Evolutionary conservation across 2,329 filamentous ascomycete species (phyloP).

Genomic region (Monosporascus sp.): DNA sequence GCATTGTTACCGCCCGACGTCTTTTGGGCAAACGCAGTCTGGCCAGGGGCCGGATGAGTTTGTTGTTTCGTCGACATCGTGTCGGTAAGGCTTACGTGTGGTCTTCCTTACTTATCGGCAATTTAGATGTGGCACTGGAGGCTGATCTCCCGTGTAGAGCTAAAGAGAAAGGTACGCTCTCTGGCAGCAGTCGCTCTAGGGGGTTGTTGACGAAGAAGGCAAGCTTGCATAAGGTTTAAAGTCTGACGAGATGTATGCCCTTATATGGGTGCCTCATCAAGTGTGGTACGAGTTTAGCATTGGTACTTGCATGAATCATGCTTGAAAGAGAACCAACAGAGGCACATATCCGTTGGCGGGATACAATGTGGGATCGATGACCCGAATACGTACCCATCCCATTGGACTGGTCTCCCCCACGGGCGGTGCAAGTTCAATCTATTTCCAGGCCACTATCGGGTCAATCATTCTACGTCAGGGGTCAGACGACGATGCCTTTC

Average conservation of each 20-base stretch:
- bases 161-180: neutral
- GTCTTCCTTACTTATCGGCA: neutral
- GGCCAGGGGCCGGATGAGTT: conserved; percentile 2
- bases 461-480: neutral
- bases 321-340: too few species aligned
- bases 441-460: too few species aligned
- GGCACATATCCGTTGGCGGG: too few species aligned
- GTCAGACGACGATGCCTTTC: neutral
- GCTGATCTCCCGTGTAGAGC: too few species aligned
- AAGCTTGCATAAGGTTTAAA: neutral
- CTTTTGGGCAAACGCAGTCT: conserved; percentile 26
- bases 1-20: conserved; percentile 63
- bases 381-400: too few species aligned
- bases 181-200: neutral
- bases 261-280: neutral
- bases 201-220: neutral
- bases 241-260: neutral
- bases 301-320: too few species aligned
- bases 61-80: conserved; percentile 16
- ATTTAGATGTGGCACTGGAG: too few species aligned
- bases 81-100: neutral
- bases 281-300: neutral
- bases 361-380: too few species aligned
- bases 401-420: too few species aligned
- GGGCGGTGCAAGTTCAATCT: too few species aligned